Conservation (phyloP, 441 rosid genomes). For the Aleurites moluccanus region DNA sequence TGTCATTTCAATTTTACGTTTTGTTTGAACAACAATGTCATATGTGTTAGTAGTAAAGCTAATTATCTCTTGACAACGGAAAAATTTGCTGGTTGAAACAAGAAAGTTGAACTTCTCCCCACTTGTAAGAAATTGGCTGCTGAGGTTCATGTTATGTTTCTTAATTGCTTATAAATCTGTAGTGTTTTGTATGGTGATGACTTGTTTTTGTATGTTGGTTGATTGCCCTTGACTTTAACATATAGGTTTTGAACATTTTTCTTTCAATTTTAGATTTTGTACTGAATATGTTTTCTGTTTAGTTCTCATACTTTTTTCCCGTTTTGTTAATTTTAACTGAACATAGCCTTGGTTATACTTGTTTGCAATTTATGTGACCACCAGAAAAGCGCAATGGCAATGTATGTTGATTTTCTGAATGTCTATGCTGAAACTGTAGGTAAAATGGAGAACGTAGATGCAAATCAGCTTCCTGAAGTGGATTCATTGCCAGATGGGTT, state of each 20-base stretch:
- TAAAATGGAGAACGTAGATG: slow-evolving; percentile 60
- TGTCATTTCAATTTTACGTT: not conserved
- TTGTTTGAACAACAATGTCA: not conserved
- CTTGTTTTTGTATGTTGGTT: not conserved
- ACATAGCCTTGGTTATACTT: not conserved
- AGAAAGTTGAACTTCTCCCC: not conserved
- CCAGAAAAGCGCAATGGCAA: not conserved
- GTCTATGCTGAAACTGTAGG: slow-evolving; percentile 15
- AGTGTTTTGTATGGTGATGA: not conserved
- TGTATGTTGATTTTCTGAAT: not conserved
- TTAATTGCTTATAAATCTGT: not conserved
- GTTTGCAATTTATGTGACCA: not conserved
- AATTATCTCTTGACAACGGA: not conserved
- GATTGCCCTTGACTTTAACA: not conserved
- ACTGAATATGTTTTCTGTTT: not conserved
- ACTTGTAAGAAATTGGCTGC: not conserved
- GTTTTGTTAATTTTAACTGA: not conserved
- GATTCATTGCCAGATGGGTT: slow-evolving; percentile 92
- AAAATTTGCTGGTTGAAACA: not conserved
- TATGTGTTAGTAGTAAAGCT: not conserved
- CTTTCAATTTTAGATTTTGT: not conserved
- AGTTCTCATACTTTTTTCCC: not conserved
- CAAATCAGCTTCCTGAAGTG: slow-evolving; percentile 83
- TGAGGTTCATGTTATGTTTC: not conserved
- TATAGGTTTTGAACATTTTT: not conserved